Base-by-base conservation (phyloP, 1,139 yeast species). In the Wickerhamomyces sp. region DNA sequence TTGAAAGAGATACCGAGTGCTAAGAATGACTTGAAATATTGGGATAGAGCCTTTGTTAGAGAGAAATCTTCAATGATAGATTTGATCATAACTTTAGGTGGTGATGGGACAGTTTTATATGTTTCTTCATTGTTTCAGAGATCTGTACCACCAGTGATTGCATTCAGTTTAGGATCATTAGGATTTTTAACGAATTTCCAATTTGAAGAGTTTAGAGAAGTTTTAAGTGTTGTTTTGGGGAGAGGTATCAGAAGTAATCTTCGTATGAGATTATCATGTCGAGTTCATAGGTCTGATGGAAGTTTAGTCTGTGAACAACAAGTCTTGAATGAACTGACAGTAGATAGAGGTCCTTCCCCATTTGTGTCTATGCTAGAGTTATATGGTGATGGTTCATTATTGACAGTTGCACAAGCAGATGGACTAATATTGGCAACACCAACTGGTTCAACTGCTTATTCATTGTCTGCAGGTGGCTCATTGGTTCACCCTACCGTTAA, bases 391-490 rank as follows among this genome's bases (percentile, higher is more conserved):
- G 89, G 87, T 15, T 76, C 85, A 3, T 67, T 88, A 36, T 69
- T 88, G 46, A 88, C 96, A 0, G 84, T 87, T 15, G 95, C 93
- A 0, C 96, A 88, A 61, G 95, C 96, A 0, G 96, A 89, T 63
- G 96, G 96, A 0, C 66, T 89, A 31, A 88, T 89, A 48, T 75
- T 89, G 36, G 94, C 95, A 0, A 88, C 96, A 0, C 96, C 96
- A 6, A 89, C 96, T 0, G 96, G 96, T 0, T 86, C 95, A 2
- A 89, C 96, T 0, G 96, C 96, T 0, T 89, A 89, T 62, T 86
- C 95, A 0, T 69, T 89, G 35, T 84, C 94, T 36, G 96, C 96
- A 0, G 96, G 96, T 14, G 96, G 96, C 0, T 82, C 95, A 0
- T 71, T 89, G 43, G 94, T 89, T 2, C 95, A 89, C 57, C 96